Percentiles rank a stretch among this genome's conserved stretches.
These are phyloP conservation scores for Pythium aphanidermatum DNA, from an alignment of 352 stramenopile genomes.

Conservation along the genomic window DNA sequence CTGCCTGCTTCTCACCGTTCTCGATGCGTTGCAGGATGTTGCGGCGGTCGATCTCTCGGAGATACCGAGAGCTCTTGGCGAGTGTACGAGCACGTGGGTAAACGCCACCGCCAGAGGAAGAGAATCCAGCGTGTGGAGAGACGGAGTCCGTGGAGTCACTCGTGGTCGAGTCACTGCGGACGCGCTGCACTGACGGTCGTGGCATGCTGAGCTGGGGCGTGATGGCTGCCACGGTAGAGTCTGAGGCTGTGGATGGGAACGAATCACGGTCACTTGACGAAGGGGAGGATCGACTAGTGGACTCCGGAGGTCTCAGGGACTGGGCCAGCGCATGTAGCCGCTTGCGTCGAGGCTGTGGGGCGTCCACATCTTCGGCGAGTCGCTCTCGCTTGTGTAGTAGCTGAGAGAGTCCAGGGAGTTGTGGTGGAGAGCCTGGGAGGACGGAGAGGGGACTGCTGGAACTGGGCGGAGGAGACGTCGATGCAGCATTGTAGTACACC, in stretches of 20 bases:
- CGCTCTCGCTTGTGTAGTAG: background rate
- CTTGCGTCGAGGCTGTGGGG: background rate
- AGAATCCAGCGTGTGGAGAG: no score
- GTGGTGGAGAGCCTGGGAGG: background rate
- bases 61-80: constrained; percentile 39
- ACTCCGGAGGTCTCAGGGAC: no score
- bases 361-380: background rate
- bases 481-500: no score
- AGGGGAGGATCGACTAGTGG: no score
- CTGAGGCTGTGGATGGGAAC: no score
- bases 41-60: constrained; percentile 56
- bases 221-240: no score
- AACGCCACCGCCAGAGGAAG: no score
- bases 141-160: background rate
- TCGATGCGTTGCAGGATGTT: constrained; percentile 43
- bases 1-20: constrained; percentile 50
- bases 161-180: background rate
- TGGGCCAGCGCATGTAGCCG: background rate
- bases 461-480: no score
- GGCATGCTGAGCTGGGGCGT: no score
- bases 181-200: no score
- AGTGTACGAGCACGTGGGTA: constrained; percentile 1
- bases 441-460: background rate
- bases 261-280: no score
- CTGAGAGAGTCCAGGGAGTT: background rate